Base-by-base conservation (phyloP, 805 yeast genomes). In the Jamesozyma piceae region DNA sequence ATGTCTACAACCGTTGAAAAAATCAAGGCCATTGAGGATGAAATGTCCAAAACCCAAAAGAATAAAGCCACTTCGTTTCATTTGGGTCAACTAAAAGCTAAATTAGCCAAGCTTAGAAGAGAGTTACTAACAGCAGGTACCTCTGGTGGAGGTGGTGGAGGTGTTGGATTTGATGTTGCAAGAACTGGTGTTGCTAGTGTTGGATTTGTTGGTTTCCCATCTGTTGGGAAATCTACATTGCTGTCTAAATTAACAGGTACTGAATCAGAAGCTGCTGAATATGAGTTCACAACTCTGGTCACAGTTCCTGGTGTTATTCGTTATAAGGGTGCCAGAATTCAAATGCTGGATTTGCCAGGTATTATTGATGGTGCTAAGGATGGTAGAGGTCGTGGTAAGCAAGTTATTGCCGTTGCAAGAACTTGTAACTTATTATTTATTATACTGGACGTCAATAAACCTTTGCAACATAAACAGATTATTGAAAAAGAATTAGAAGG, bases 351-450 rank as follows among this genome's bases (percentile, higher is more conserved):
- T 74, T 75, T 84, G 49, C 95, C 95, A 8, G 95, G 95, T 61
- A 84, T 84, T 53, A 83, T 84, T 57, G 92, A 84, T 64, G 94
- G 94, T 65, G 95, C 95, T 48, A 83, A 83, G 51, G 92, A 84
- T 57, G 95, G 95, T 66, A 78, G 82, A 62, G 95, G 95, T 68
- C 74, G 95, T 73, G 95, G 95, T 73, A 82, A 76, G 54, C 98
- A 92, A 67, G 98, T 92, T 43, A 92, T 92, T 66, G 98, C 98
- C 2, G 98, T 92, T 46, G 97, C 97, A n/a, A 77, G 98, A 66
- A 87, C 97, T 2, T 94, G 96, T 62, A 89, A 92, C 62, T 70
- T 92, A 56, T 75, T 92, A 39, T 92, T 92, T 64, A 85, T 92
- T 60, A 95, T 92, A 3, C 70, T 92, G 57, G 99, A 92, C 63